phyloP scores from a whole-genome alignment of 1,139 yeast genomes.

The Meyerozyma guilliermondii region DNA sequence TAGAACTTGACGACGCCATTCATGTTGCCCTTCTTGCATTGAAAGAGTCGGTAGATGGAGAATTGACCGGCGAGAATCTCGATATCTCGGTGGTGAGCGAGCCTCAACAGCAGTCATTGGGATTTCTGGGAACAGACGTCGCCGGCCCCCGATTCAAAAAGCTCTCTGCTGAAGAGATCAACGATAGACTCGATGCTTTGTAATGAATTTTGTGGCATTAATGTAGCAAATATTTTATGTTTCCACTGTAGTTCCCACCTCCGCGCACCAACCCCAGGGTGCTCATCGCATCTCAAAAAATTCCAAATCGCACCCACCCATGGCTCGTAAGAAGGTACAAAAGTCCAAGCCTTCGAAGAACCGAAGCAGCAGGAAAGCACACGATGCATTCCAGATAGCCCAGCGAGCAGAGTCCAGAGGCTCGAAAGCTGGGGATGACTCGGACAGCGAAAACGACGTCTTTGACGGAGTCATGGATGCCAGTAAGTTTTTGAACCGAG shows the following conservation, averaged over 20 bases:
- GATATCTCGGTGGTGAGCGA: conserved; percentile 88
- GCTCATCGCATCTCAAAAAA: conserved; percentile 1
- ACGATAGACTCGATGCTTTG: conserved; percentile 90
- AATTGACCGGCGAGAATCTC: conserved; percentile 92
- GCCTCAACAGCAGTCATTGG: conserved; percentile 76
- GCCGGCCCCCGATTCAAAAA: conserved; percentile 87
- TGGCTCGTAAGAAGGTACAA: conserved; percentile 12
- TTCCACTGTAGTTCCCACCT: background rate
- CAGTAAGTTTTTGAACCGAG: conserved; percentile 24
- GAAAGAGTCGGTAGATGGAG: conserved; percentile 97
- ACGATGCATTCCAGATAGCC: conserved; percentile 45
- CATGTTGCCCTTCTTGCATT: conserved; percentile 92
- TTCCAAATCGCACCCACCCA: conserved; percentile 8
- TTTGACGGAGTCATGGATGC: conserved; percentile 43
- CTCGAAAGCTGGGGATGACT: conserved; percentile 17
- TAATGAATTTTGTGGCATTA: conserved; percentile 21
- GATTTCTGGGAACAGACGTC: conserved; percentile 78
- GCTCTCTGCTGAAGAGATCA: conserved; percentile 83
- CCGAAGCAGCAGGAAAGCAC: conserved; percentile 31
- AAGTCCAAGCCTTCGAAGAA: conserved; percentile 22
- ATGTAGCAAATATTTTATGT: background rate
- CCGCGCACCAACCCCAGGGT: background rate
- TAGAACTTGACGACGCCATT: conserved; percentile 96
- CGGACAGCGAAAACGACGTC: conserved; percentile 18
- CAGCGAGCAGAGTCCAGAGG: conserved; percentile 29